phyloP scores from a whole-genome alignment of 1,284 basidiomycete genomes.

The Microbotryomycetes sp. region DNA sequence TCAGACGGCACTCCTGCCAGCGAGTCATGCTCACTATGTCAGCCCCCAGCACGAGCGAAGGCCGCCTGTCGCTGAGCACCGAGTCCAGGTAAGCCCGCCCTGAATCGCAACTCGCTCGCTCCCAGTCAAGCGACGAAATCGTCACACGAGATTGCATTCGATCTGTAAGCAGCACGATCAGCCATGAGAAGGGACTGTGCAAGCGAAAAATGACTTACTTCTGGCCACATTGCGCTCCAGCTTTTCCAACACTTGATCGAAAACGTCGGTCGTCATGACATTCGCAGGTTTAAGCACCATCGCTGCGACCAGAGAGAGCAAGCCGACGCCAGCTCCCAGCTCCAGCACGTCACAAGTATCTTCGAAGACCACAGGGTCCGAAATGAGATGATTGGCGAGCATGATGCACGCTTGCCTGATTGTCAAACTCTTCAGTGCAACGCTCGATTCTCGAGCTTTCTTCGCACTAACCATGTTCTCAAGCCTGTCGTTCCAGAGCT shows the following conservation, averaged over 20 bases:
- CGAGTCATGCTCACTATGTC: conserved; percentile 22
- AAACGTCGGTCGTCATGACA: conserved; percentile 24
- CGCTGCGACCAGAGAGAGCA: conserved; percentile 23
- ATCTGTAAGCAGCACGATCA: background rate
- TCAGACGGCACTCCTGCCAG: background rate
- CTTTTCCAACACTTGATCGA: conserved; percentile 19
- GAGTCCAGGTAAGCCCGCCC: background rate
- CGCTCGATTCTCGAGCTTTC: no score
- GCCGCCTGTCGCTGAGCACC: background rate
- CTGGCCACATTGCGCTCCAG: conserved; percentile 11
- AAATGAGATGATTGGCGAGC: conserved; percentile 27
- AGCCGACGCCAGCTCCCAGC: conserved; percentile 26
- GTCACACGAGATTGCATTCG: background rate
- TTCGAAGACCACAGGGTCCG: background rate
- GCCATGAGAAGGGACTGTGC: background rate
- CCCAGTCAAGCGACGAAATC: conserved; percentile 22
- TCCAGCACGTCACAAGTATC: conserved; percentile 13
- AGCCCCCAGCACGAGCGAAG: conserved; percentile 22
- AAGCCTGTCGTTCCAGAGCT: conserved; percentile 27
- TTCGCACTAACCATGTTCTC: conserved; percentile 17
- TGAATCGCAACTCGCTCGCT: background rate
- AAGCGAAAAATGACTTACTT: conserved; percentile 5
- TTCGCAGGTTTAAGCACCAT: background rate
- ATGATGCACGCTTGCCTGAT: conserved; percentile 31
- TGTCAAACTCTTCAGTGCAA: no score